Conservation (phyloP, 495 filamentous ascomycete species). For the Podospora australis region DNA sequence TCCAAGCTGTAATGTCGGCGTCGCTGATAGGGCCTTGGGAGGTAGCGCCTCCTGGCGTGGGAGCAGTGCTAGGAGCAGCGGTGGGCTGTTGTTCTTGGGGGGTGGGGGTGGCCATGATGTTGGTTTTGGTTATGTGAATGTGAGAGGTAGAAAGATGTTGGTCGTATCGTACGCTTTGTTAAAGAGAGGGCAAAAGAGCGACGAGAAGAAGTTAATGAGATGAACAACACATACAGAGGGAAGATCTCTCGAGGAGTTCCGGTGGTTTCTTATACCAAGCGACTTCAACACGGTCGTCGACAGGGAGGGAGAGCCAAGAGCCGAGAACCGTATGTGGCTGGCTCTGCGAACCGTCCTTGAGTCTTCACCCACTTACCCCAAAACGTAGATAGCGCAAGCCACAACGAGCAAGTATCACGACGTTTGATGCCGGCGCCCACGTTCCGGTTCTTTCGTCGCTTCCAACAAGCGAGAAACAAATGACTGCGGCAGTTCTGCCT, state of each 20-base stretch:
- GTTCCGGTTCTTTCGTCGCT: background rate
- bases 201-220: background rate
- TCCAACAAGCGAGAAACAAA: background rate
- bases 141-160: background rate
- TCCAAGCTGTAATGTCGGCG: conserved; percentile 30
- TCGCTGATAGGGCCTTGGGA: conserved; percentile 19
- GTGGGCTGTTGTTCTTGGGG: background rate
- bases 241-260: background rate
- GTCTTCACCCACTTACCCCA: no score
- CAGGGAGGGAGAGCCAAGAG: background rate
- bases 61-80: background rate
- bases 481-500: background rate
- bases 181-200: background rate
- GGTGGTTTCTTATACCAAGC: background rate
- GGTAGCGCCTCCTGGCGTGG: background rate
- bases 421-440: background rate
- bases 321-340: background rate
- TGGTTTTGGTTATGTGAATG: background rate
- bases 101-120: background rate
- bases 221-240: background rate
- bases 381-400: no score
- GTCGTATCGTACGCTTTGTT: background rate
- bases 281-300: no score
- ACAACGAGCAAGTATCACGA: no score
- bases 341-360: conserved; percentile 1